phyloP scores from a whole-genome alignment of 176 grass and related monocot species.

The Avena insularis region DNA sequence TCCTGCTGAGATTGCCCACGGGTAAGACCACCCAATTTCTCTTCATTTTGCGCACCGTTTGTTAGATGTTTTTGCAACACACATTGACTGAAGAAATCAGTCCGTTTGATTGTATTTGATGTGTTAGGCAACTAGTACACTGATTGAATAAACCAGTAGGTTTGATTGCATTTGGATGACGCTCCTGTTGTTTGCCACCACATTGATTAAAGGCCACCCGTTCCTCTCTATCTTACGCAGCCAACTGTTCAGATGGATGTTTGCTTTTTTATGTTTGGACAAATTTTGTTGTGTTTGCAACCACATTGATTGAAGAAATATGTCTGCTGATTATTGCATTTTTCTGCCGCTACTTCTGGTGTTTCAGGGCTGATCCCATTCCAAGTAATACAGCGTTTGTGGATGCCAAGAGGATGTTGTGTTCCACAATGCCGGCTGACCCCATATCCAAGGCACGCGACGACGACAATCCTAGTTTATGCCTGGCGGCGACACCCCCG shows the following conservation, averaged over 20 bases:
- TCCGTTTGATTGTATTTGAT: no score
- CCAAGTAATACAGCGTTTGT: not conserved
- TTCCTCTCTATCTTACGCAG: not conserved
- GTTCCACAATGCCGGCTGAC: not conserved
- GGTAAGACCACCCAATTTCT: not conserved
- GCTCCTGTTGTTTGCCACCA: no score
- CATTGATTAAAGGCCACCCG: not conserved
- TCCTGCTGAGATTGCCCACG: not conserved
- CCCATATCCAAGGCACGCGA: not conserved
- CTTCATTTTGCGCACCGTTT: not conserved
- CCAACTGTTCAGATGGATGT: not conserved
- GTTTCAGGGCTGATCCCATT: not conserved
- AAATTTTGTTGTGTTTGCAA: not conserved
- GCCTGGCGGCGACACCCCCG: no score
- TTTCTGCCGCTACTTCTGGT: not conserved
- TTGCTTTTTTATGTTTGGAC: not conserved
- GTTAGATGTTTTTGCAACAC: not conserved
- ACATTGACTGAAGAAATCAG: not conserved
- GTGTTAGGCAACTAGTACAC: no score
- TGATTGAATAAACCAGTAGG: no score
- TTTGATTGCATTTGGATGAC: no score
- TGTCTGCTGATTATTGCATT: not conserved
- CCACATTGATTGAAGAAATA: not conserved
- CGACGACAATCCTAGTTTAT: no score
- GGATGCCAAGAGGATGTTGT: not conserved